Conservation (phyloP, 495 filamentous ascomycete species). For the Penicillium verhagenii region DNA sequence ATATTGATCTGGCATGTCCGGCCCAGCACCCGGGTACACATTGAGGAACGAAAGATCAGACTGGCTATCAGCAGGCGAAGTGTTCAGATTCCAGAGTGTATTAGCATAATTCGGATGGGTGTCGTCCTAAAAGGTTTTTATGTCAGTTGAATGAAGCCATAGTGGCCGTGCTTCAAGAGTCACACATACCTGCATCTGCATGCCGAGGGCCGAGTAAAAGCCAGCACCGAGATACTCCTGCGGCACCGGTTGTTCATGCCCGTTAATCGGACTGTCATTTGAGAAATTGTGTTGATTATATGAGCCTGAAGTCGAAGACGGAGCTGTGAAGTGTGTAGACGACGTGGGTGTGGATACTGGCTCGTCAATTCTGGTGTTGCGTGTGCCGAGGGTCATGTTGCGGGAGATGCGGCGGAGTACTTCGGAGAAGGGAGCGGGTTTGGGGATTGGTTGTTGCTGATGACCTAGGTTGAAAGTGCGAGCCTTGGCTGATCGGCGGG, state of each 20-base stretch:
- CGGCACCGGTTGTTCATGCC: not conserved
- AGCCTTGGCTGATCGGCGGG: not conserved
- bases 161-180: not conserved
- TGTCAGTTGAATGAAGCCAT: not conserved
- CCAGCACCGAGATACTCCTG: not conserved
- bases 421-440: not conserved
- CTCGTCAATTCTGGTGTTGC: not conserved
- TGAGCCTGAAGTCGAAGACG: not conserved
- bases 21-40: not conserved
- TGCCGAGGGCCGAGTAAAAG: not conserved
- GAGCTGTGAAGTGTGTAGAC: not conserved
- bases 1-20: not conserved
- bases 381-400: not conserved
- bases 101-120: not conserved
- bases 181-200: conserved; percentile 1
- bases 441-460: not conserved
- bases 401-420: not conserved
- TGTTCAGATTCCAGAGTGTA: not conserved
- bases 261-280: not conserved
- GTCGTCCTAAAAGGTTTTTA: not conserved
- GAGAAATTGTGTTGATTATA: not conserved
- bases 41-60: conserved; percentile 2
- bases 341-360: not conserved
- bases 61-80: not conserved
- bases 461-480: not conserved